phyloP scores from a whole-genome alignment of 1,284 basidiomycete species.

The Trichosporon sp. region DNA sequence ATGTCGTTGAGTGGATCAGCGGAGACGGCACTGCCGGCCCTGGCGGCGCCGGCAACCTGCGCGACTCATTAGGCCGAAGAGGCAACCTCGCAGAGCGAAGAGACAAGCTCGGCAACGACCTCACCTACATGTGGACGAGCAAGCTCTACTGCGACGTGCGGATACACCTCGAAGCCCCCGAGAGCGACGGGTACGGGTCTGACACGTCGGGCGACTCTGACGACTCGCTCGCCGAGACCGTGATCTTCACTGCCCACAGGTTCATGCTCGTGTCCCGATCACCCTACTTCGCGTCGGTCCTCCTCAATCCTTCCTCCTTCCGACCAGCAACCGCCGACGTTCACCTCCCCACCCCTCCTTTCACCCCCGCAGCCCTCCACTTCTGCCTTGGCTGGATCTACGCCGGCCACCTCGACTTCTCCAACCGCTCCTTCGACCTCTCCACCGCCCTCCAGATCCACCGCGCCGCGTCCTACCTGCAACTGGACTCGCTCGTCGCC shows the following conservation, averaged over 20 bases:
- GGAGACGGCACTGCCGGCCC: constrained; percentile 52
- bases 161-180: constrained; percentile 60
- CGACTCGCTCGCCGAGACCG: constrained; percentile 52
- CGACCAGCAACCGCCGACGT: constrained; percentile 55
- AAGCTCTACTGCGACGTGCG: constrained; percentile 85
- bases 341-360: constrained; percentile 81
- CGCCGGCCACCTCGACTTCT: constrained; percentile 88
- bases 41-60: constrained; percentile 51
- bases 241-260: constrained; percentile 83
- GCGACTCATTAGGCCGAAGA: constrained; percentile 33
- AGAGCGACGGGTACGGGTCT: constrained; percentile 39
- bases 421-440: constrained; percentile 87
- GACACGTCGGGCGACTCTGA: constrained; percentile 36
- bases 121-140: constrained; percentile 93
- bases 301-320: constrained; percentile 44
- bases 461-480: constrained; percentile 75
- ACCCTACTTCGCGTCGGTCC: constrained; percentile 69
- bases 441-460: constrained; percentile 86
- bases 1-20: constrained; percentile 83
- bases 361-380: constrained; percentile 88
- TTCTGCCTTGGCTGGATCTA: constrained; percentile 83
- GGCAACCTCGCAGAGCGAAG: constrained; percentile 58
- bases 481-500: constrained; percentile 65
- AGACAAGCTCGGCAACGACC: constrained; percentile 79
- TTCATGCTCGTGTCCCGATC: constrained; percentile 87